Base-by-base conservation (phyloP, 768 basidiomycete species). In the Omphalotus guepiniiformis region DNA sequence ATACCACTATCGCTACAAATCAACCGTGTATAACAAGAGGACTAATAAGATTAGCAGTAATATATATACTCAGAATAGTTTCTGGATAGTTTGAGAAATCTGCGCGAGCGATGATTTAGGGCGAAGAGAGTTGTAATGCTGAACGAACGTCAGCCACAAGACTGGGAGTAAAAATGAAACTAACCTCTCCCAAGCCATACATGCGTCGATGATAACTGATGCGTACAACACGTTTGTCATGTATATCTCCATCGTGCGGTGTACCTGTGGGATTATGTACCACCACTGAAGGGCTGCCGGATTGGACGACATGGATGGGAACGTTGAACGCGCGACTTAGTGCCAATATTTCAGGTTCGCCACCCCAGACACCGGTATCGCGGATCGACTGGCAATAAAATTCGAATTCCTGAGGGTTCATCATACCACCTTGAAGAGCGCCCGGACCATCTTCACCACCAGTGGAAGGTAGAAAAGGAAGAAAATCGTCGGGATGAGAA, bases 271-370 rank as follows among this genome's bases (percentile, higher is more conserved):
- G 87, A 37, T 83, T 71, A 58, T 96, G 93, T 4, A 83, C 77
- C n/a, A 96, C 93, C 12, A 97, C 73, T 1, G 83, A 74, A 2
- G 93, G 94, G 22, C 73, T 75, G 1, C 83, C 85, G 1, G 80
- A 81, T 63, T 98, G 96, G 11, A 98, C 74, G 44, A 99, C 88
- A 61, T 95, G 85, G 40, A 99, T 93, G 0, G 93, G 86, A 30
- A 94, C 69, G 46, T 83, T 76, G 63, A 79, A 97, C 25, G 82
- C 80, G 42, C 85, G 74, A 60, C 86, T 85, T 13, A 98, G 71
- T 3, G 96, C 96, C 55, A 88, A 75, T 26, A 99, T 93, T 75
- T 98, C 96, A 6, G 93, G 94, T 68, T 98, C 93, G 28, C 96
- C 95, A 40, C 96, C 96, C 96, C 96, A 98, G 25, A 83, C 78